Conservation (phyloP, 164 flowering plant species). For the Kingdonia uniflora region DNA sequence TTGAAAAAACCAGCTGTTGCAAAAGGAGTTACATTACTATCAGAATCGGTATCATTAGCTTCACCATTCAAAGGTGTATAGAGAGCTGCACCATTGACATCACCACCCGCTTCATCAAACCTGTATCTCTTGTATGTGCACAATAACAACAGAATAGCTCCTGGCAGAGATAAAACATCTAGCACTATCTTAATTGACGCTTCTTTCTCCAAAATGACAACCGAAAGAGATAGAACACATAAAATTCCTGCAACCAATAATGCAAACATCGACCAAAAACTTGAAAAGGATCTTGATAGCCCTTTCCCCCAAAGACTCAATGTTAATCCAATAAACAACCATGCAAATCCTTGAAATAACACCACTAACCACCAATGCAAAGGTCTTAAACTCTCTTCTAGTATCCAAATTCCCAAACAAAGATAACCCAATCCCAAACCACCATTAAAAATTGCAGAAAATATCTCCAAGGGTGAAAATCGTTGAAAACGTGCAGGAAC, state of each 20-base stretch:
- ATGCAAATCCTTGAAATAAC: conserved; percentile 43
- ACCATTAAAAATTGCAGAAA: conserved; percentile 28
- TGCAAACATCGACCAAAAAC: conserved; percentile 24
- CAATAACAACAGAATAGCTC: conserved; percentile 35
- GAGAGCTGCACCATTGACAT: not conserved
- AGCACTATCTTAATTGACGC: conserved; percentile 23
- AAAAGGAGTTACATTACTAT: conserved; percentile 34
- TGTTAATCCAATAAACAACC: conserved; percentile 27
- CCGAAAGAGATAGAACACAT: conserved; percentile 24
- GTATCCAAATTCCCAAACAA: conserved; percentile 28
- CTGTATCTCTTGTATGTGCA: conserved; percentile 21
- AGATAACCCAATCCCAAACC: conserved; percentile 33
- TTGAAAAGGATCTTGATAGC: conserved; percentile 15
- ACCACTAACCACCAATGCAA: conserved; percentile 34
- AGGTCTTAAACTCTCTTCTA: conserved; percentile 27
- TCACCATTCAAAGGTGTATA: conserved; percentile 26
- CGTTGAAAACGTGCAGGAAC: conserved; percentile 2
- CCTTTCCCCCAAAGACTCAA: conserved; percentile 19
- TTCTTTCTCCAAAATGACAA: conserved; percentile 2
- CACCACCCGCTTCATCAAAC: conserved; percentile 4
- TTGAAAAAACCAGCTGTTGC: conserved; percentile 38
- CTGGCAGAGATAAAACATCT: conserved; percentile 42
- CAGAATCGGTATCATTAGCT: conserved; percentile 4
- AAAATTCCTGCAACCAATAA: conserved; percentile 31
- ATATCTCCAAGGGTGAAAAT: conserved; percentile 10